phyloP scores from a whole-genome alignment of 805 yeast genomes.

The Ogataea zsoltii region DNA sequence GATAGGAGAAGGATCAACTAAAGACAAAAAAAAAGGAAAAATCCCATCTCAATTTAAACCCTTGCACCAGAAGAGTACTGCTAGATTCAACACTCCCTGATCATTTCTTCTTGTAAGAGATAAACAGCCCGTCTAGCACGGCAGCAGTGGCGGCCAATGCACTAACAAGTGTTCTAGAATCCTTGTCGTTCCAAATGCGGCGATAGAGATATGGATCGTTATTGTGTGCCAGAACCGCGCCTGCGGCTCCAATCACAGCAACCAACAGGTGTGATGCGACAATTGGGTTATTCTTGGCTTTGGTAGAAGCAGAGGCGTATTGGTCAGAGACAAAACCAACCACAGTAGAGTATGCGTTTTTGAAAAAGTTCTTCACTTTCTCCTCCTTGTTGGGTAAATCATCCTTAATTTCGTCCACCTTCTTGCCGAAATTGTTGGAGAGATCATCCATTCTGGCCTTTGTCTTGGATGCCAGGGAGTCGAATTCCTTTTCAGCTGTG shows the following conservation, averaged over 20 bases:
- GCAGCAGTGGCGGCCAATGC: slow-evolving; percentile 18
- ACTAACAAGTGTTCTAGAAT: slow-evolving; percentile 10
- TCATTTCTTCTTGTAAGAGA: slow-evolving; percentile 20
- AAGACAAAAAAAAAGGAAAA: neutral
- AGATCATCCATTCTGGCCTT: slow-evolving; percentile 19
- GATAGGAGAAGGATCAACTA: neutral
- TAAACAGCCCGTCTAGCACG: slow-evolving; percentile 20
- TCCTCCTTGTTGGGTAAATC: slow-evolving; percentile 22
- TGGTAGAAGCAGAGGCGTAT: slow-evolving; percentile 14
- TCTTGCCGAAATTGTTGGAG: slow-evolving; percentile 16
- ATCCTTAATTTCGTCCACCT: slow-evolving; percentile 23
- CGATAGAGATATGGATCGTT: slow-evolving; percentile 18
- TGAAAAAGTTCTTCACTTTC: slow-evolving; percentile 17
- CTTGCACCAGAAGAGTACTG: neutral
- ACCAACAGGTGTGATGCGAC: slow-evolving; percentile 24
- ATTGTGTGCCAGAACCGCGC: slow-evolving; percentile 16
- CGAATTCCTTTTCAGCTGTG: slow-evolving; percentile 18
- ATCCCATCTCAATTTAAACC: neutral
- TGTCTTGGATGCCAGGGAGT: slow-evolving; percentile 17
- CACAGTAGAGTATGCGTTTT: slow-evolving; percentile 13
- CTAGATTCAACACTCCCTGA: neutral
- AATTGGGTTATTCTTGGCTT: slow-evolving; percentile 24
- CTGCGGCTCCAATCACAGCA: slow-evolving; percentile 24
- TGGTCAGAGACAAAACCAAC: slow-evolving; percentile 12
- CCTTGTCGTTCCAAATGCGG: slow-evolving; percentile 12